Evolutionary conservation across 1,284 basidiomycete species (phyloP), one percentile per base, ranked within the genome.

Genomic region (Marasmius fiardii): DNA sequence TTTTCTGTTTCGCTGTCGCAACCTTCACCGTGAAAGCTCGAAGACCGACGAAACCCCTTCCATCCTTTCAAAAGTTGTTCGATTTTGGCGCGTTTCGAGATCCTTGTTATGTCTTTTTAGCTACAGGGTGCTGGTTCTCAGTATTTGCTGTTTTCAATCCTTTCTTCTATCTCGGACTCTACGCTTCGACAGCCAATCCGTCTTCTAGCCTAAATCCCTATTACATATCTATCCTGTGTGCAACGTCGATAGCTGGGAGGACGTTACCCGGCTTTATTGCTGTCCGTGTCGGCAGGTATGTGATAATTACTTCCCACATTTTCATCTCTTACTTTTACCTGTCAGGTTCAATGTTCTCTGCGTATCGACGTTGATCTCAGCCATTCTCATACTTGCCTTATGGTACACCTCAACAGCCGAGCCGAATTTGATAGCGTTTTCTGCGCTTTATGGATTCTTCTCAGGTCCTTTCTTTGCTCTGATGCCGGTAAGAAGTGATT

Each of bases 391-490:
- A 21, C 52, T 67, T 11, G 61, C 64, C 2, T 26, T 67, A 21
- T 67, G 66, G 66, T 66, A 67, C 55, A 63, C 64, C 2, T 61
- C 63, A 4, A 58, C 58, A 35, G 45, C 55, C 11, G 51, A 64
- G 55, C 53, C 58, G 20, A 65, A 61, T 52, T 54, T 65, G 43
- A 58, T 65, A 39, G 64, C 61, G 11, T 66, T 66, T 34, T 52
- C 64, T 11, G 62, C 61, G 1, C 28, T 67, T 2, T 67, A 66
- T 43, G 66, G 66, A 2, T 60, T 65, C 50, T 57, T 59, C 14
- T 64, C 62, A 3, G 66, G 66, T 2, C 66, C 66, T n/a, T 65
- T 65, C 57, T 67, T 67, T 56, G 56, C 64, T 4, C 47, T 67
- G 2, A 21, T 63, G 16, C 57, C 66, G 5, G 65, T 65, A 51